A percentile compares a stretch with the other conserved stretches of the same genome.
phyloP scores from a whole-genome alignment of 2,329 filamentous ascomycete species.

The Tolypocladium inflatum region DNA sequence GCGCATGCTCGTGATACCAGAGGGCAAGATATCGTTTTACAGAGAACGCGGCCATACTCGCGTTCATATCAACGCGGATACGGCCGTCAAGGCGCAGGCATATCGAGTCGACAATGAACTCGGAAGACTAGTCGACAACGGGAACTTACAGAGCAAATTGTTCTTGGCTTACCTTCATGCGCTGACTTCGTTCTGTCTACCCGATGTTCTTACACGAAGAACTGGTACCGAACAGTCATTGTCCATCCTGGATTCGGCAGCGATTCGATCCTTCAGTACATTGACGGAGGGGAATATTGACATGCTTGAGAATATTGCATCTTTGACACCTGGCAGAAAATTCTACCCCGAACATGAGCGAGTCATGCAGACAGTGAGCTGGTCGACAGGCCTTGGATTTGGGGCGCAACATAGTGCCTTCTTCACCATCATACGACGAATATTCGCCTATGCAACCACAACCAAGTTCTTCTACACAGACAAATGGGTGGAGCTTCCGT shows the following conservation, averaged over 20 bases:
- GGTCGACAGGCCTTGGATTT: constrained; percentile 27
- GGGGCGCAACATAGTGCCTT: constrained; percentile 37
- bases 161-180: constrained; percentile 43
- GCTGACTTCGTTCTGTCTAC: constrained; percentile 40
- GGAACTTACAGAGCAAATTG: constrained; percentile 40
- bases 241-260: constrained; percentile 35
- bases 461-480: not conserved
- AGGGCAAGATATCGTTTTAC: constrained; percentile 15
- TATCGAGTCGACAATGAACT: constrained; percentile 29
- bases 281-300: constrained; percentile 24
- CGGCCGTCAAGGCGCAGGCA: constrained; percentile 31
- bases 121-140: constrained; percentile 39
- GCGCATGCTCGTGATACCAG: constrained; percentile 22
- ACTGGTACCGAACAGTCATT: constrained; percentile 49
- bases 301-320: not conserved
- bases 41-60: constrained; percentile 16
- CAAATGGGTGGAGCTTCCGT: not conserved
- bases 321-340: not conserved
- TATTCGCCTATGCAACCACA: no score
- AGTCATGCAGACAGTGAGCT: constrained; percentile 38
- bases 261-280: constrained; percentile 16
- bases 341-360: constrained; percentile 32
- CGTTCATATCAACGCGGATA: constrained; percentile 21
- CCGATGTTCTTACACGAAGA: constrained; percentile 34
- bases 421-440: constrained; percentile 4